Base-by-base conservation (phyloP, 352 stramenopile genomes). In the Phytopythium helicoides region DNA sequence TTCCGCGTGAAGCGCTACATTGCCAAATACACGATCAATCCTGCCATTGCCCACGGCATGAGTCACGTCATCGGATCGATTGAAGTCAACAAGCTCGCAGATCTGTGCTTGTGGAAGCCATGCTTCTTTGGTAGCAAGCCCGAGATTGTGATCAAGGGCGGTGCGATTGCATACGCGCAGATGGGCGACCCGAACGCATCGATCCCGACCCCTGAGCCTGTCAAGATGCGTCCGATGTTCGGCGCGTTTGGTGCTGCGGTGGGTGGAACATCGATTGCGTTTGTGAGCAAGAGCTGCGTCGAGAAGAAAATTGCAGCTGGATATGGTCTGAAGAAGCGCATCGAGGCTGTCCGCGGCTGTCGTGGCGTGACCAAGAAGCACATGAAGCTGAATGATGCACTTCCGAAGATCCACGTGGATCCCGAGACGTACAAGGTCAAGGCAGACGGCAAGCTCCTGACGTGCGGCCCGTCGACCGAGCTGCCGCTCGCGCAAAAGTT, bases 21-120 rank as follows among this genome's bases (percentile, higher is more conserved):
- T 42, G 91, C 96, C 28, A 99, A 99, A 67, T 99, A 99, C 76
- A 99, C 96, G 41, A 98, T 98, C 67, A 99, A 99, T 63, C 95
- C 96, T 16, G 92, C 92, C 31, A 96, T 99, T 52, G 91, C 95
- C 1, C 96, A 99, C 68, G 96, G 96, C 7, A 98, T 99, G 88
- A 80, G 77, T n/a, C 84, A 98, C 65, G 49, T 97, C 46, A 96
- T 99, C 47, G 96, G 96, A 9, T 98, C 87, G 7, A 69, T 98
- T 21, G 95, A 99, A 73, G 57, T 71, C 25, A 68, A 65, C 40
- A 99, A 98, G 68, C 73, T 98, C 14, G 96, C 95, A 1, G 96
- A 99, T 69, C 73, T 99, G 3, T 82, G 89, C 5, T 66, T 99
- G 16, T 99, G 95, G 95, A 97, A 98, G 65, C 92, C 95, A 6